A percentile compares a stretch with the other conserved stretches of the same genome.
Conservation (phyloP, 352 stramenopile species). For the Phytophthora podocarpi region DNA sequence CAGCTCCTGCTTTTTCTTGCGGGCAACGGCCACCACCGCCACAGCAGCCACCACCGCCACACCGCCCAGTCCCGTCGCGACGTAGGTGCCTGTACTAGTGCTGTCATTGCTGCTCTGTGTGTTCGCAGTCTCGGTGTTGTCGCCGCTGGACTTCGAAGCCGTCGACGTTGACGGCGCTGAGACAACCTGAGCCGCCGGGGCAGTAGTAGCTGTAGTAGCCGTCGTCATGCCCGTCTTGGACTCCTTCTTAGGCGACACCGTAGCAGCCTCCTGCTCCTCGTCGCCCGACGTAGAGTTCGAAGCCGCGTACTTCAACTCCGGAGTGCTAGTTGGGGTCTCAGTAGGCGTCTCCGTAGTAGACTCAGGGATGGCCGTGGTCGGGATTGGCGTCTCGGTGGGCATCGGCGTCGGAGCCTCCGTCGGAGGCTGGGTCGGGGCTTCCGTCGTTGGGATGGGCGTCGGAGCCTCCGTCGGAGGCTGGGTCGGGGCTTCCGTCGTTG, state of each 20-base stretch:
- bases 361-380: constrained; percentile 2
- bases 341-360: constrained; percentile 11
- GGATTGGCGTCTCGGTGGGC: constrained; percentile 3
- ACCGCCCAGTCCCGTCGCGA: constrained; percentile 21
- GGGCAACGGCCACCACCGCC: constrained; percentile 44
- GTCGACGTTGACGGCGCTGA: constrained; percentile 17
- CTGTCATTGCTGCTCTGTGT: constrained; percentile 10
- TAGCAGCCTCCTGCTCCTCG: constrained; percentile 24
- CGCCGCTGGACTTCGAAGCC: constrained; percentile 3
- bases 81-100: constrained; percentile 9
- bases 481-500: constrained; percentile 1
- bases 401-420: constrained; percentile 11
- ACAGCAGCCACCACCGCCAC: constrained; percentile 35
- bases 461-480: constrained; percentile 1
- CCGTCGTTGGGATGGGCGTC: not conserved
- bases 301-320: constrained; percentile 7
- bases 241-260: constrained; percentile 15
- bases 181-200: constrained; percentile 7
- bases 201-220: not conserved
- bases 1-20: constrained; percentile 63
- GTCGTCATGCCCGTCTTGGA: constrained; percentile 8
- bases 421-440: not conserved
- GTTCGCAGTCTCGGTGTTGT: constrained; percentile 14
- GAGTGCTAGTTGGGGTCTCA: constrained; percentile 16
- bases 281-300: constrained; percentile 26